Percentiles rank a stretch among this genome's conserved stretches.
Evolutionary conservation across 345 rosid genomes (phyloP).

Genomic region (Dimocarpus longan): DNA sequence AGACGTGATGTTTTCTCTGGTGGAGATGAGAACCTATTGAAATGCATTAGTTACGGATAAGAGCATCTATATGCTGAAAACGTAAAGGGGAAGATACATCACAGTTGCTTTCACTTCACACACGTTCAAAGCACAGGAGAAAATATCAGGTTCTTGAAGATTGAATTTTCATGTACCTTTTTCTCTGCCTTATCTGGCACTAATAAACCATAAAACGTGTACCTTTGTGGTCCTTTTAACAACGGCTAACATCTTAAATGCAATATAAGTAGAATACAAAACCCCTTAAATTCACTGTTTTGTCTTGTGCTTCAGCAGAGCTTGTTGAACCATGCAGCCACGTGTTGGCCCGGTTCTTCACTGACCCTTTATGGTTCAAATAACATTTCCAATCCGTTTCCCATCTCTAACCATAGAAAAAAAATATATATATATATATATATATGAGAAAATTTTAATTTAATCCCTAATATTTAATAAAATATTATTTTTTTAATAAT

Average conservation of each 20-base stretch:
- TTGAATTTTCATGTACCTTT: background rate
- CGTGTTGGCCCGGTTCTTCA: conserved; percentile 30
- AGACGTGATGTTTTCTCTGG: no score
- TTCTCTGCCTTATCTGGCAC: background rate
- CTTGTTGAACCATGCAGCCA: conserved; percentile 23
- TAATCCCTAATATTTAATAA: no score
- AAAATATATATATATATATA: no score
- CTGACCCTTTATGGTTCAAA: background rate
- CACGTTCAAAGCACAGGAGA: background rate
- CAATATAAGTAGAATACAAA: conserved; percentile 31
- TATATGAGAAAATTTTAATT: no score
- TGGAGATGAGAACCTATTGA: no score
- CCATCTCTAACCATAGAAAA: no score
- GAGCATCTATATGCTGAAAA: no score
- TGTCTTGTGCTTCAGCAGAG: conserved; percentile 26
- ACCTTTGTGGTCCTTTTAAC: background rate
- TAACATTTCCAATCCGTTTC: background rate
- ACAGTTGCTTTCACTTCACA: background rate
- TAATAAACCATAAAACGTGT: background rate
- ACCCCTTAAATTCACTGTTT: conserved; percentile 24
- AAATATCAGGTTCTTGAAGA: background rate
- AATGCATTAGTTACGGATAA: no score
- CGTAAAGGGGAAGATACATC: no score
- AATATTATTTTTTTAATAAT: no score
- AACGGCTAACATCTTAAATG: conserved; percentile 22